Evolutionary conservation across 1,284 basidiomycete genomes (phyloP), one percentile per base, ranked within the genome.

Genomic region (Ustilago vetiveriae): DNA sequence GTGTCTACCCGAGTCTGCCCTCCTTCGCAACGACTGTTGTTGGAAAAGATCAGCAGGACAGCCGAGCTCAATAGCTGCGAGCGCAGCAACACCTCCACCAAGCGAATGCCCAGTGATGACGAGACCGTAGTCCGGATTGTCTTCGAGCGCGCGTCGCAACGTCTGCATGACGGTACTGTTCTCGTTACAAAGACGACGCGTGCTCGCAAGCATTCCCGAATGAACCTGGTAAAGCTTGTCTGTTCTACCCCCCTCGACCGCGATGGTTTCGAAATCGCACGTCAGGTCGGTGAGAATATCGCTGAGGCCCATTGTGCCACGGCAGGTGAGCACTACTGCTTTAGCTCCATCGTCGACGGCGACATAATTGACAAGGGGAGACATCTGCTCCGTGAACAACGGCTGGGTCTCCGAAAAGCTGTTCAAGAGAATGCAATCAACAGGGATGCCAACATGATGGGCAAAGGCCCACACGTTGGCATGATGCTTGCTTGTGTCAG

Each of bases 271-370:
- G 66, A 85, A 86, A 29, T 82, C 82, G 76, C 84, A 85, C 0
- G 84, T 85, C 4, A 86, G 80, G 62, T 86, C 85, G 36, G 85
- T 83, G n/a, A 86, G 82, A 14, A 86, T 82, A 66, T 86, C 85
- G 11, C 83, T 84, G 0, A 86, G 76, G 19, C 70, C 82, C 30
- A 86, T 79, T 2, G 85, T 85, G 6, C 85, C 85, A 10, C 85
- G 82, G 59, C 85, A 86, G 13, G 84, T 84, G 69, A 85, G 68
- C 14, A 85, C 83, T 27, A 85, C 79, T 0, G 85, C 83, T 58
- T 83, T 72, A 19, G 82, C 60, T 2, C 76, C 72, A 55, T 85
- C 84, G 54, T 86, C 85, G 22, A 86, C 82, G 2, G 84, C 83
- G 26, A 86, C 81, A 54, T 83, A 84, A 70, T 84, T 82, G 11